Conservation (phyloP, 176 grass and related monocot species). For the Oryza nivara region DNA sequence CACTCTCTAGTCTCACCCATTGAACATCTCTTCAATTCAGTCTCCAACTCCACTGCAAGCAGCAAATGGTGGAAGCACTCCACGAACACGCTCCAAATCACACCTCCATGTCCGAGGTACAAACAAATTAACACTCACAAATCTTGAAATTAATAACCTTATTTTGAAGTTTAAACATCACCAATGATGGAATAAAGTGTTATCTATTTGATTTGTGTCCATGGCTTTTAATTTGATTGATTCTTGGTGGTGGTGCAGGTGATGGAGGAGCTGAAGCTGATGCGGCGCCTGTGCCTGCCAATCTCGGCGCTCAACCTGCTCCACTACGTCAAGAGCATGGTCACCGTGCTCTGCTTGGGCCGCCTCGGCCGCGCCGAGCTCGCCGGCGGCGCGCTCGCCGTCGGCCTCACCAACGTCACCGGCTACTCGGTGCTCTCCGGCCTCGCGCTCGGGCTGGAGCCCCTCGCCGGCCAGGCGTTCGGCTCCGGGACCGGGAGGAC, state of each 20-base stretch:
- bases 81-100: not conserved
- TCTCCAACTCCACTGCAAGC: not conserved
- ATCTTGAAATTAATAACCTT: not conserved
- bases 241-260: not conserved
- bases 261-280: not conserved
- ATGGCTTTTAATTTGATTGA: not conserved
- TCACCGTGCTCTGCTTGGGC: slow-evolving; percentile 55
- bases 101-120: not conserved
- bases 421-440: slow-evolving; percentile 64
- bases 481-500: not conserved
- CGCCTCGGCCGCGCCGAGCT: slow-evolving; percentile 50
- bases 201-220: too few species aligned
- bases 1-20: not conserved
- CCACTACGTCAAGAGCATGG: slow-evolving; percentile 46
- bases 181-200: too few species aligned
- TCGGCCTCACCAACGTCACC: slow-evolving; percentile 56
- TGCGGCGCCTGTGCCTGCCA: not conserved
- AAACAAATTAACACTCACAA: not conserved
- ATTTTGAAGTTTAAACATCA: too few species aligned
- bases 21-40: not conserved
- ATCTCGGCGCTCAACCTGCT: slow-evolving; percentile 21
- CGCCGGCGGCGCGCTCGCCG: not conserved
- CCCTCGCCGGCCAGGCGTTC: slow-evolving; percentile 58
- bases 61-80: not conserved
- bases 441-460: slow-evolving; percentile 58